A percentile compares a stretch with the other conserved stretches of the same genome.
Evolutionary conservation across 257 asterid species (phyloP).

Genomic region (Solanum appendiculatum): DNA sequence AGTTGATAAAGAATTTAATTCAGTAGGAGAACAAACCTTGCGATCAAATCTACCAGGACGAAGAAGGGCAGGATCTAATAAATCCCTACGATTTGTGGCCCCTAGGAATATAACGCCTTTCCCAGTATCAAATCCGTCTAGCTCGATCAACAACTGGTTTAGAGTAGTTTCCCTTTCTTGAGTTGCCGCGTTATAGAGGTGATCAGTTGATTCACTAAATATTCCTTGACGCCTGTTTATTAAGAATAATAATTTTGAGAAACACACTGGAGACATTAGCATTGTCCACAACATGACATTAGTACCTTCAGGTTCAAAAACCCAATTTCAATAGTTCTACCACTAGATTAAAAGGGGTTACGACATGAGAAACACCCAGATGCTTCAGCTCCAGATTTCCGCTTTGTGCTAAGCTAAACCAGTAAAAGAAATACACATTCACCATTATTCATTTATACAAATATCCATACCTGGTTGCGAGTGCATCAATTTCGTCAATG

Average conservation of each 20-base stretch:
- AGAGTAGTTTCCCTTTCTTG: slow-evolving; percentile 98
- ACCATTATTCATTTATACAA: not conserved
- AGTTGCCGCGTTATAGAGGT: slow-evolving; percentile 63
- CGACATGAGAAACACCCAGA: not conserved
- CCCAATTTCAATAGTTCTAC: not conserved
- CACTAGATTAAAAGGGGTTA: not conserved
- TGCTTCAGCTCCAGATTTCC: not conserved
- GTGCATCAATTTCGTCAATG: slow-evolving; percentile 96
- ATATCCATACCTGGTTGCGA: slow-evolving; percentile 73
- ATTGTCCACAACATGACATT: not conserved
- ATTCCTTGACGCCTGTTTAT: slow-evolving; percentile 81
- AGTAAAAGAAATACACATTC: not conserved
- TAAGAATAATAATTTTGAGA: not conserved
- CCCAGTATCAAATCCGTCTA: slow-evolving; percentile 98
- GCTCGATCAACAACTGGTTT: slow-evolving; percentile 93
- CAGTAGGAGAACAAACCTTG: slow-evolving; percentile 47
- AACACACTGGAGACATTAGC: not conserved
- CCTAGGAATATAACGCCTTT: slow-evolving; percentile 97
- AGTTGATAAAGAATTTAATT: not conserved
- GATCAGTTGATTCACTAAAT: slow-evolving; percentile 42
- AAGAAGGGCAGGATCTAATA: slow-evolving; percentile 97
- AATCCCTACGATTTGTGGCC: slow-evolving; percentile 95
- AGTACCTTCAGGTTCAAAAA: not conserved
- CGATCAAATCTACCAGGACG: slow-evolving; percentile 99
- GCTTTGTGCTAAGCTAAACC: not conserved